These are phyloP conservation scores for Cordyceps cicadae DNA, from an alignment of 2,329 filamentous ascomycete species.

Conservation along the genomic window DNA sequence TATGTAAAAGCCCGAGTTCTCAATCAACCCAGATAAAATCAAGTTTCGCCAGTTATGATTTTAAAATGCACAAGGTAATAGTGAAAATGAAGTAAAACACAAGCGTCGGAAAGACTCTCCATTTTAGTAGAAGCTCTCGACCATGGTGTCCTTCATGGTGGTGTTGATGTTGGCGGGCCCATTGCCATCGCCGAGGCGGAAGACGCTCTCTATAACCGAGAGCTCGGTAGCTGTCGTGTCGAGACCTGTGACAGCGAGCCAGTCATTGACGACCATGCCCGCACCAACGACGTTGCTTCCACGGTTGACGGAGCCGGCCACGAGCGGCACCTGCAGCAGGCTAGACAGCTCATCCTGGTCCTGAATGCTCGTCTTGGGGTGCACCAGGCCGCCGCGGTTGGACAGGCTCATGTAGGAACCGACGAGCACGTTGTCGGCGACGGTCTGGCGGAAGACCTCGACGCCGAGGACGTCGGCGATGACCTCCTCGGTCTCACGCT, in stretches of 20 bases:
- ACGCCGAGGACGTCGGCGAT: slow-evolving; percentile 89
- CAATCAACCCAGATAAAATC: slow-evolving; percentile 9
- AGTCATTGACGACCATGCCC: slow-evolving; percentile 58
- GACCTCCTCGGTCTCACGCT: slow-evolving; percentile 97
- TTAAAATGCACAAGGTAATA: slow-evolving; percentile 14
- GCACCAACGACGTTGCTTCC: slow-evolving; percentile 93
- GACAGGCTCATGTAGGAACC: slow-evolving; percentile 94
- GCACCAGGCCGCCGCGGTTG: slow-evolving; percentile 93
- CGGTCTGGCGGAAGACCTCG: slow-evolving; percentile 87
- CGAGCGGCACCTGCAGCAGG: slow-evolving; percentile 88
- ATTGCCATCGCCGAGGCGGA: slow-evolving; percentile 81
- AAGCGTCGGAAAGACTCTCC: slow-evolving; percentile 17
- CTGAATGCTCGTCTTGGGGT: slow-evolving; percentile 93
- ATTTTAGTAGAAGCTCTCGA: slow-evolving; percentile 89
- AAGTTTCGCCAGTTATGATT: slow-evolving; percentile 6
- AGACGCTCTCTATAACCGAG: slow-evolving; percentile 92
- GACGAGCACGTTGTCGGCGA: slow-evolving; percentile 93
- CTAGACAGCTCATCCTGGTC: slow-evolving; percentile 96
- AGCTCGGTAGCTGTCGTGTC: slow-evolving; percentile 97
- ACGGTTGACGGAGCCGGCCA: slow-evolving; percentile 88
- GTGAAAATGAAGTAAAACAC: slow-evolving; percentile 9
- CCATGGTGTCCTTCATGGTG: slow-evolving; percentile 92
- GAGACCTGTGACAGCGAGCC: slow-evolving; percentile 87
- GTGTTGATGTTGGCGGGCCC: slow-evolving; percentile 72
- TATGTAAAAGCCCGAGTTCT: neutral